Evolutionary conservation across 2,329 filamentous ascomycete species (phyloP).

Genomic region (Fusarium neocosmosporiellum): DNA sequence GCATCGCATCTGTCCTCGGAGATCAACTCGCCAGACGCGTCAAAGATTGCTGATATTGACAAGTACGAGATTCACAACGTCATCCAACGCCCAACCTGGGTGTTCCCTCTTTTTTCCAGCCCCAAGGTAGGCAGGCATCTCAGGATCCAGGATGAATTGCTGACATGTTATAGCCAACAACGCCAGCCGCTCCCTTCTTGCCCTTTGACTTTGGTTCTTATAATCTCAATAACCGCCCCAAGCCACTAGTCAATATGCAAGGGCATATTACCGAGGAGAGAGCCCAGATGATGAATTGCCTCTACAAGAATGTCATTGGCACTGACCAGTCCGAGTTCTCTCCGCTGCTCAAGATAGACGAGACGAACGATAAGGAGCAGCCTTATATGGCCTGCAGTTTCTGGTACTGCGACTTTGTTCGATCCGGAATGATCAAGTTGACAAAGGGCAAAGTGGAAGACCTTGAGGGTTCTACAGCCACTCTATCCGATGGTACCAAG

Average conservation of each 20-base stretch:
- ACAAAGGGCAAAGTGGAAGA: constrained; percentile 58
- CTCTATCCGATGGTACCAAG: constrained; percentile 42
- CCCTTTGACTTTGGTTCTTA: constrained; percentile 80
- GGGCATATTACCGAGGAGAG: constrained; percentile 71
- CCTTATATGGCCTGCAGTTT: constrained; percentile 77
- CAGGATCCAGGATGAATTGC: not conserved
- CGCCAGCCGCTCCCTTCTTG: constrained; percentile 69
- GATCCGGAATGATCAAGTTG: constrained; percentile 68
- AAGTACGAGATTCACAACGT: constrained; percentile 75
- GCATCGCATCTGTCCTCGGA: constrained; percentile 77
- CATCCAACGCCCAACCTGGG: constrained; percentile 76
- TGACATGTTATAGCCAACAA: constrained; percentile 50
- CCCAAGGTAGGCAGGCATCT: constrained; percentile 54
- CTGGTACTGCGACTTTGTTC: constrained; percentile 78
- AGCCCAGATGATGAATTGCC: constrained; percentile 65
- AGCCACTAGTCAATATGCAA: constrained; percentile 70
- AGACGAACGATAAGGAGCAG: constrained; percentile 59
- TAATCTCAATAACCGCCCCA: constrained; percentile 72
- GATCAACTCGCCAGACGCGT: constrained; percentile 61
- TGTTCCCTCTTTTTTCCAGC: constrained; percentile 70
- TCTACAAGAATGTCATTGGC: constrained; percentile 61
- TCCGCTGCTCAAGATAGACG: constrained; percentile 52
- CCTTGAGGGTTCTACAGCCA: constrained; percentile 51
- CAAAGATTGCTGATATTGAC: constrained; percentile 54
- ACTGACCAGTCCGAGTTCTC: constrained; percentile 66